Evolutionary conservation across 179 eudicot genomes (phyloP).

Genomic region (Beta lomatogona): DNA sequence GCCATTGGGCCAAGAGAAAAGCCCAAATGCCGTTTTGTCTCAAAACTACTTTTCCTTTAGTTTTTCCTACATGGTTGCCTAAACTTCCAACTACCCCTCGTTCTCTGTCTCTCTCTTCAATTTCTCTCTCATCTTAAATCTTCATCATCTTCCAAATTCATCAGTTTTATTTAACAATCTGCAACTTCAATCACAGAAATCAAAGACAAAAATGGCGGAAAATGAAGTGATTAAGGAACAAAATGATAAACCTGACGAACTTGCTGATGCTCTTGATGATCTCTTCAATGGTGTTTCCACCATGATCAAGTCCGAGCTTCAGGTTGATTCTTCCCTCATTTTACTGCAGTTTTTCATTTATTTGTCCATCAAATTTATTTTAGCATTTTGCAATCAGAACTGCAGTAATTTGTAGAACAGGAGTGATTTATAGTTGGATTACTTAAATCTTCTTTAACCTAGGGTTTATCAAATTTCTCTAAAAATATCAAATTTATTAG

Average conservation of each 20-base stretch:
- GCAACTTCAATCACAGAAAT: neutral
- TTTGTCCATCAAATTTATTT: neutral
- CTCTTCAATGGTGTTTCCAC: conserved; percentile 75
- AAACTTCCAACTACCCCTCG: neutral
- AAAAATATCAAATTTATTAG: neutral
- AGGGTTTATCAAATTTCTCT: conserved; percentile 4
- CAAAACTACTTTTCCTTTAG: no score
- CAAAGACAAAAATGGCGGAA: conserved; percentile 34
- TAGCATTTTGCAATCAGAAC: neutral
- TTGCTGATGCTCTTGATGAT: conserved; percentile 64
- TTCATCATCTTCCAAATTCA: neutral
- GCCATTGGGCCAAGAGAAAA: no score
- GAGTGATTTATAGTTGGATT: neutral
- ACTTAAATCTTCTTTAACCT: neutral
- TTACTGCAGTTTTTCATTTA: neutral
- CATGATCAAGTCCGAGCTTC: conserved; percentile 82
- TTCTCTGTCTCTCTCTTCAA: neutral
- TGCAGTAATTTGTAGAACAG: neutral
- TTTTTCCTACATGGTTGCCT: neutral
- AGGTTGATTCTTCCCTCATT: conserved; percentile 38
- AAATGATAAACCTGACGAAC: conserved; percentile 43
- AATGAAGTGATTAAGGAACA: conserved; percentile 15
- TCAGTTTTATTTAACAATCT: neutral
- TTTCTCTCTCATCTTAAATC: neutral
- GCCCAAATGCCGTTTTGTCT: no score